Base-by-base conservation (phyloP, 139 green algal species). In the Ettlia oleoabundans region DNA sequence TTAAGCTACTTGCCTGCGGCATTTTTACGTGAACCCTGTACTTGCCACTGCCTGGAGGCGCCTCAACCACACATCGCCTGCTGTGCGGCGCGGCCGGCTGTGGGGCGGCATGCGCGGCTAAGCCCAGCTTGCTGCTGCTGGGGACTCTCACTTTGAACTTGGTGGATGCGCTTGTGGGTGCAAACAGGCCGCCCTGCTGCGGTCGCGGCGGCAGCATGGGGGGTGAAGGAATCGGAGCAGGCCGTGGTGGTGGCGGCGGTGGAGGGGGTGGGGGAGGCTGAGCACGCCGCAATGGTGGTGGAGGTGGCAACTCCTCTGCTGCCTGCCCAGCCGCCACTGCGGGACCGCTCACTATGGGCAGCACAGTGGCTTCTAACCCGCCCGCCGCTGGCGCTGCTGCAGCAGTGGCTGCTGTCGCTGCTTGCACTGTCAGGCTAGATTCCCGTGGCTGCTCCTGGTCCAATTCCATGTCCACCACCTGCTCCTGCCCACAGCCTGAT, bases 1-100 rank as follows among this genome's bases (percentile, higher is more conserved):
- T 15, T 24, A 58, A 15, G 47, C 15, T 22, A n/a, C 55, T 65
- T 65, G 55, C 55, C 55, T 65, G 55, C 30, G 15, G 18, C 55
- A 75, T 22, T 24, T 37, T 55, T 3, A 75, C 22, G 1, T 43
- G 33, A 3, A 75, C 22, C 38, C 41, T 55, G 67, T 51, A 75
- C 22, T 35, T 37, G 67, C 67, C 67, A 7, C 38, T 35, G 22
- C 67, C 67, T 30, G 65, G 19, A 47, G 33, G 63, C 30, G 30
- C 30, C 65, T 73, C 67, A 13, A 28, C 21, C 67, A 75, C 67
- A 43, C 67, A 38, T 10, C 40, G 67, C 67, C 13, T 75, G 67
- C 67, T 40, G 24, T 58, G 67, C 40, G n/a, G n/a, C n/a, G n/a
- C n/a, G n/a, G n/a, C n/a, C n/a, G n/a, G n/a, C n/a, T n/a, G n/a